Evolutionary conservation across 2,329 filamentous ascomycete genomes (phyloP).

Genomic region (Calonectria pseudoturangicola): DNA sequence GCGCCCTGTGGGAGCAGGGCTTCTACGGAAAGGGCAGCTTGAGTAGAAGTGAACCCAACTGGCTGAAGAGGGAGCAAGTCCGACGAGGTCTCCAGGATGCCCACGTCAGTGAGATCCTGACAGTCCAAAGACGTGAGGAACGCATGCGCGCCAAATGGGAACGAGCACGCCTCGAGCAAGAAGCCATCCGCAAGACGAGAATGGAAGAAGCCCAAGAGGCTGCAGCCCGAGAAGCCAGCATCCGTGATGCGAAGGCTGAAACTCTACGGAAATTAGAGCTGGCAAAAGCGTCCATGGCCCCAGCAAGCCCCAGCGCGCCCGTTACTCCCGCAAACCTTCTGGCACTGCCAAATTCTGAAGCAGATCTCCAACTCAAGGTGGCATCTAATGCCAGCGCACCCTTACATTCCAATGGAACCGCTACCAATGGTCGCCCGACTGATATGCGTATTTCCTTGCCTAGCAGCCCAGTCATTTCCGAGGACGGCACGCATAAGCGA

Average conservation of each 20-base stretch:
- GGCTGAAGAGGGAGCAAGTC: slow-evolving; percentile 89
- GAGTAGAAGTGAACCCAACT: slow-evolving; percentile 95
- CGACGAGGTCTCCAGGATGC: slow-evolving; percentile 78
- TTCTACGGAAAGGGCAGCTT: slow-evolving; percentile 97
- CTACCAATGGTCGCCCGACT: slow-evolving; percentile 2
- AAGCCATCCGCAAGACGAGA: slow-evolving; percentile 84
- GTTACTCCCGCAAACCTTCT: slow-evolving; percentile 66
- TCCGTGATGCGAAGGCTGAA: slow-evolving; percentile 32
- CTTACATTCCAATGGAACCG: too few species aligned
- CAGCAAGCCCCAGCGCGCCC: slow-evolving; percentile 56
- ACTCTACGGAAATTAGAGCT: slow-evolving; percentile 33
- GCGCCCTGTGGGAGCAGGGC: slow-evolving; percentile 94
- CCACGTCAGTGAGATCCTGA: slow-evolving; percentile 88
- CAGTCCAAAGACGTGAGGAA: slow-evolving; percentile 84
- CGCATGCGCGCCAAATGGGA: slow-evolving; percentile 92
- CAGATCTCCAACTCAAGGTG: neutral
- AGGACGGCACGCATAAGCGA: slow-evolving; percentile 59
- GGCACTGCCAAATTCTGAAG: slow-evolving; percentile 28
- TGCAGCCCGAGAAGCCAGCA: slow-evolving; percentile 46
- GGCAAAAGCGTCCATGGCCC: slow-evolving; percentile 27
- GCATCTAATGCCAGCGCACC: neutral
- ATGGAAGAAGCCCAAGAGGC: slow-evolving; percentile 65
- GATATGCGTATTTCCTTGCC: slow-evolving; percentile 32
- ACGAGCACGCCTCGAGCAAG: slow-evolving; percentile 89
- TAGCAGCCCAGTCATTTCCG: slow-evolving; percentile 38